These are phyloP conservation scores for Auriscalpium vulgare DNA, from an alignment of 768 basidiomycete genomes.

Conservation along the genomic window DNA sequence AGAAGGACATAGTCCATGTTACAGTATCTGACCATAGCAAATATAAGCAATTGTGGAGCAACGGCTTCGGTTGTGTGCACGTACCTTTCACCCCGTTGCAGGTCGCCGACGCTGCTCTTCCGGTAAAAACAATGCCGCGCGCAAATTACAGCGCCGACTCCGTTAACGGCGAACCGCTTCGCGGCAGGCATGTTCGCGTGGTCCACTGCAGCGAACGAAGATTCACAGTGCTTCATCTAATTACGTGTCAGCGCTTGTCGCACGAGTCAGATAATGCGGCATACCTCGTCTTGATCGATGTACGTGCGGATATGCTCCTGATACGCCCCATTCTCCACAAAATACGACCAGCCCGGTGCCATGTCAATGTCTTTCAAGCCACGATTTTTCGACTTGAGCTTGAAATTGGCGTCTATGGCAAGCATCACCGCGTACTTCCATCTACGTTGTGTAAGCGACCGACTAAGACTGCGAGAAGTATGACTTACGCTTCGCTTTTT, in stretches of 20 bases:
- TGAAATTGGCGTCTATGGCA: background rate
- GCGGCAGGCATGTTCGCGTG: background rate
- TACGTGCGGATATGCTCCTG: background rate
- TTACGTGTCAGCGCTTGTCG: too few relatives aligned
- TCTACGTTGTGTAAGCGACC: background rate
- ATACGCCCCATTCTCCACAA: background rate
- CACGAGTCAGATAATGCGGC: slow-evolving; percentile 16
- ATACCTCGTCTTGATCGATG: slow-evolving; percentile 3
- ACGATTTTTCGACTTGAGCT: background rate
- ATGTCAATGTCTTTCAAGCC: background rate
- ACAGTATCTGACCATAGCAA: slow-evolving; percentile 6
- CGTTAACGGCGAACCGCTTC: background rate
- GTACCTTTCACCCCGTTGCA: background rate
- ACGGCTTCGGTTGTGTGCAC: background rate
- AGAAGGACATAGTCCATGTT: slow-evolving; percentile 18
- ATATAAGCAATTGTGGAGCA: background rate
- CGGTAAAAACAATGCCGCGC: background rate
- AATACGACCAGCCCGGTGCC: background rate
- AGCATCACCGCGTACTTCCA: slow-evolving; percentile 7
- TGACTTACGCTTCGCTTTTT: slow-evolving; percentile 8
- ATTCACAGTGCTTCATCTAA: background rate
- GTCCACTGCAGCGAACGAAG: background rate
- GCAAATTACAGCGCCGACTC: slow-evolving; percentile 6
- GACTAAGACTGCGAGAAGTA: background rate
- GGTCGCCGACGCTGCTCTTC: background rate